Evolutionary conservation across 139 green algal species (phyloP).

Genomic region (Picochlorum sp.): DNA sequence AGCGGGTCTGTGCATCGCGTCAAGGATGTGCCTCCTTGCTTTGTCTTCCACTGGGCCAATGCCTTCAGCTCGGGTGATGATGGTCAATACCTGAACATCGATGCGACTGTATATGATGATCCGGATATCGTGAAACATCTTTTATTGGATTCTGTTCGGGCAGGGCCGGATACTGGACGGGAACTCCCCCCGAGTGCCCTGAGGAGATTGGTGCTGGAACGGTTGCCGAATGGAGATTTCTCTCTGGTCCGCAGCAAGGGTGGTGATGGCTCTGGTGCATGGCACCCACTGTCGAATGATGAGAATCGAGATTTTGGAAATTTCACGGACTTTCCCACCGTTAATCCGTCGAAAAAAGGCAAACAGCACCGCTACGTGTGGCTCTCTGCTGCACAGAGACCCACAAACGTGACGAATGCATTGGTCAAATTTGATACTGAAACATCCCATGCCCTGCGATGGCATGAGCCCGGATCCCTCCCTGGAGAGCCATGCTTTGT

Average conservation of each 20-base stretch:
- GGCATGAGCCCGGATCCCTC: slow-evolving; percentile 44
- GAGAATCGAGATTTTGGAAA: slow-evolving; percentile 15
- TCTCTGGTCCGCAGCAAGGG: not conserved
- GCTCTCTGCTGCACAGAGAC: slow-evolving; percentile 37
- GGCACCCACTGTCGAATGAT: not conserved
- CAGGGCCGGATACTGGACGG: not conserved
- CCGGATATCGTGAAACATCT: slow-evolving; percentile 35
- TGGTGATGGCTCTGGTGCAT: too few species aligned
- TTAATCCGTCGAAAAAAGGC: slow-evolving; percentile 31
- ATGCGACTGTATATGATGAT: slow-evolving; percentile 55
- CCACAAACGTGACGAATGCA: slow-evolving; percentile 59
- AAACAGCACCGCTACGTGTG: slow-evolving; percentile 46
- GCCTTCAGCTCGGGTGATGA: slow-evolving; percentile 33
- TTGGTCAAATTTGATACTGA: slow-evolving; percentile 57
- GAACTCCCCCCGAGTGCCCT: not conserved
- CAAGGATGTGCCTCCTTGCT: slow-evolving; percentile 46
- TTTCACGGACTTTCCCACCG: slow-evolving; percentile 33
- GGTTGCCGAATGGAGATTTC: not conserved
- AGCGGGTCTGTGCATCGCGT: slow-evolving; percentile 4
- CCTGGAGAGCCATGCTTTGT: slow-evolving; percentile 62
- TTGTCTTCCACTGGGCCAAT: slow-evolving; percentile 69
- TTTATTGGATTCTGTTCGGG: slow-evolving; percentile 15
- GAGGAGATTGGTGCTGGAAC: slow-evolving; percentile 11
- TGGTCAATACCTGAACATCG: slow-evolving; percentile 39
- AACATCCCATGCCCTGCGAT: slow-evolving; percentile 28